Percentiles rank a stretch among this genome's conserved stretches.
Evolutionary conservation across 2,329 filamentous ascomycete species (phyloP).

Genomic region (Thielaviopsis musarum): DNA sequence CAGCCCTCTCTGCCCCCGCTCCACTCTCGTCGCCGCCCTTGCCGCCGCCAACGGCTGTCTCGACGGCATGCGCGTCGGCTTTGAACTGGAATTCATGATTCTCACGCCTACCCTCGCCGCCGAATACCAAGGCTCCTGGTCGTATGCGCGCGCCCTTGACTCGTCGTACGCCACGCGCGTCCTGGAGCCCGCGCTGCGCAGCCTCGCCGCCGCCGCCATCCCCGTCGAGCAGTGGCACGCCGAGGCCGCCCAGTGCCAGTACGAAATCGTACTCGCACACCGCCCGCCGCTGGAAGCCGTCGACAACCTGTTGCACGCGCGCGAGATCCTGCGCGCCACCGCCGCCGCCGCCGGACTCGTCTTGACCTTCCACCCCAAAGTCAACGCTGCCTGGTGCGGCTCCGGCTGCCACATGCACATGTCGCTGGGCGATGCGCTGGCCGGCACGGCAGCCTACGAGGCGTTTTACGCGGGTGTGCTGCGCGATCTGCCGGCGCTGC

Average conservation of each 20-base stretch:
- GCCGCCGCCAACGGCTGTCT: conserved; percentile 25
- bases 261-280: conserved; percentile 56
- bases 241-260: conserved; percentile 58
- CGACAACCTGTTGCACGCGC: conserved; percentile 53
- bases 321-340: conserved; percentile 49
- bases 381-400: conserved; percentile 38
- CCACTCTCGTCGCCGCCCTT: conserved; percentile 39
- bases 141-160: conserved; percentile 8
- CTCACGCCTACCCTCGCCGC: conserved; percentile 33
- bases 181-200: conserved; percentile 46
- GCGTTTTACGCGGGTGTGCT: conserved; percentile 60
- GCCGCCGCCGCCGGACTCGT: conserved; percentile 45
- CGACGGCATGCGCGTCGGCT: conserved; percentile 48
- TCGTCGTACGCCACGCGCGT: conserved; percentile 29
- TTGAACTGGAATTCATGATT: conserved; percentile 49
- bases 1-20: conserved; percentile 45
- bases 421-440: conserved; percentile 28
- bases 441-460: not conserved
- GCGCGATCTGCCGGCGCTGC: conserved; percentile 45
- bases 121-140: conserved; percentile 38
- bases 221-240: conserved; percentile 57
- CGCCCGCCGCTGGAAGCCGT: conserved; percentile 47
- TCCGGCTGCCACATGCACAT: conserved; percentile 56
- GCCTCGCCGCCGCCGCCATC: conserved; percentile 45
- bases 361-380: conserved; percentile 60